Conservation (phyloP, 1,139 yeast species). For the Diutina sp. region DNA sequence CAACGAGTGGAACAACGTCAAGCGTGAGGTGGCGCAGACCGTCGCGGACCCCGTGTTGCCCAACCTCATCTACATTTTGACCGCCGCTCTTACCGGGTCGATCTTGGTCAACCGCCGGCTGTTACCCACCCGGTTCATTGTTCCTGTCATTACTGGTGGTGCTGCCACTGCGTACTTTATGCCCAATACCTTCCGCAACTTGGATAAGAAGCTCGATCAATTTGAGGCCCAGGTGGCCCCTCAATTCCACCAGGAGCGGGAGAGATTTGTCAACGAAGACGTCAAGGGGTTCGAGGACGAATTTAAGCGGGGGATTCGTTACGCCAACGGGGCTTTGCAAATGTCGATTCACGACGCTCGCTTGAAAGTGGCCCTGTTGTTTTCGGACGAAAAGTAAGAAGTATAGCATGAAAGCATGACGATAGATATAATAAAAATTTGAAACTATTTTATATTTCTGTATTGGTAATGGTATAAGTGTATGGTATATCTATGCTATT, state of each 20-base stretch:
- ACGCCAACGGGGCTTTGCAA: neutral
- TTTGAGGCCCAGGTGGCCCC: neutral
- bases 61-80: neutral
- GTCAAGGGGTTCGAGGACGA: neutral
- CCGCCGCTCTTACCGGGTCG: neutral
- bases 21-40: conserved; percentile 4
- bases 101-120: conserved; percentile 1
- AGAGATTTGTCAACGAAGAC: neutral
- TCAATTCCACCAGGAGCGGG: neutral
- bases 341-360: neutral
- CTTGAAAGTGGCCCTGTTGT: neutral
- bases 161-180: neutral
- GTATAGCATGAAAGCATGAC: neutral
- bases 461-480: neutral
- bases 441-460: too few relatives aligned
- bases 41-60: conserved; percentile 1
- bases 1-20: conserved; percentile 24
- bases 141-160: neutral
- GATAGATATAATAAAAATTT: neutral
- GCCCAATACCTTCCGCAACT: neutral
- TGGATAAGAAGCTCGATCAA: neutral
- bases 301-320: neutral
- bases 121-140: neutral
- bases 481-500: neutral
- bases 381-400: neutral